phyloP scores from a whole-genome alignment of 441 rosid species.

The Biscutella auriculata region DNA sequence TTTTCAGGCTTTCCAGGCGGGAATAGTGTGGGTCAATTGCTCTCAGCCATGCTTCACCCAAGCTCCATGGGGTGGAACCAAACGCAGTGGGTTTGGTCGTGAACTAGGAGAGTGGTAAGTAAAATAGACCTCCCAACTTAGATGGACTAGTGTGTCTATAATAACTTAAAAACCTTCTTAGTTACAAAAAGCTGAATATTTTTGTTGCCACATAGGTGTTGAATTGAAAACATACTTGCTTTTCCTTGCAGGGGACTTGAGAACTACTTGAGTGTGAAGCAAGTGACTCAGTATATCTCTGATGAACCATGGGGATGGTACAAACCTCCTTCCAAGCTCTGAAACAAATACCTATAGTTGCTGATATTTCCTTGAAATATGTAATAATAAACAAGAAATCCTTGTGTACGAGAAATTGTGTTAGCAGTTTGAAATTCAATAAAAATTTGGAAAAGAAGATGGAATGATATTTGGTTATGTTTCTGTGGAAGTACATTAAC shows the following conservation, averaged over 20 bases:
- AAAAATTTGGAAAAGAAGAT: not conserved
- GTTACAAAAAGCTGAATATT: not conserved
- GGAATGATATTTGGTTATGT: not conserved
- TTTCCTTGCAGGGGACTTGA: constrained; percentile 73
- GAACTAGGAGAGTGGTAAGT: constrained; percentile 89
- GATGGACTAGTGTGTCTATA: not conserved
- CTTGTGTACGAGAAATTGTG: not conserved
- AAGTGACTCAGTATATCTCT: constrained; percentile 70
- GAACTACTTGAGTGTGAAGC: constrained; percentile 81
- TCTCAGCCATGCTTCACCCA: constrained; percentile 96
- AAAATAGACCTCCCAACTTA: no score
- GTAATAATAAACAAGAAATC: not conserved
- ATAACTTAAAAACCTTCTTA: not conserved
- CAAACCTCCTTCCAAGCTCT: constrained; percentile 68
- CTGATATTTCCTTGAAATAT: not conserved
- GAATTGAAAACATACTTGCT: not conserved
- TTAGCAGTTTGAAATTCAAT: not conserved
- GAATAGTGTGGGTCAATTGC: constrained; percentile 89
- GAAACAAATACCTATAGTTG: constrained; percentile 1
- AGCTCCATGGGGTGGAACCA: constrained; percentile 98
- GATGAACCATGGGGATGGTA: constrained; percentile 93
- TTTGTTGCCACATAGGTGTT: not conserved
- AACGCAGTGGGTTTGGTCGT: constrained; percentile 93
- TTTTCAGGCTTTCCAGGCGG: constrained; percentile 67
- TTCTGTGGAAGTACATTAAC: not conserved